A percentile compares a stretch with the other conserved stretches of the same genome.
phyloP scores from a whole-genome alignment of 495 filamentous ascomycete genomes.

The Barbatosphaeria neglecta region DNA sequence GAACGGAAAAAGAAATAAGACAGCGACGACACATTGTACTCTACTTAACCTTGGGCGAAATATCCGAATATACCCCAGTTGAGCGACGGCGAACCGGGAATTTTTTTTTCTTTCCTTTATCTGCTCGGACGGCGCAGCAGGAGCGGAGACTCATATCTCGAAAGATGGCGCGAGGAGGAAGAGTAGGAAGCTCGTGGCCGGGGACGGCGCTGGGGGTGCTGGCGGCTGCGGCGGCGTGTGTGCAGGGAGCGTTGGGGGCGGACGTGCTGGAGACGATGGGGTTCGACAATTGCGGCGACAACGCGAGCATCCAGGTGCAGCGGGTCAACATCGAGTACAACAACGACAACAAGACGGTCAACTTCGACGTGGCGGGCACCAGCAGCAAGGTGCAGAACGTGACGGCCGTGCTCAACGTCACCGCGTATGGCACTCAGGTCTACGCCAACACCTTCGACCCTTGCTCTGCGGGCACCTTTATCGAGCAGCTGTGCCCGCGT shows the following conservation, averaged over 20 bases:
- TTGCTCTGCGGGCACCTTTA: slow-evolving; percentile 52
- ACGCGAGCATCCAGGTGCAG: slow-evolving; percentile 57
- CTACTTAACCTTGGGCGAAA: too few species aligned
- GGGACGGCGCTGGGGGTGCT: slow-evolving; percentile 20
- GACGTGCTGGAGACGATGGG: slow-evolving; percentile 72
- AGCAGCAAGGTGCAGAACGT: slow-evolving; percentile 70
- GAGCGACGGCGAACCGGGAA: too few species aligned
- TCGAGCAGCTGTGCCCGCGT: slow-evolving; percentile 75
- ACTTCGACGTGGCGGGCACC: slow-evolving; percentile 74
- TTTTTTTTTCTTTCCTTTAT: too few species aligned
- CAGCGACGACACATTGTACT: too few species aligned
- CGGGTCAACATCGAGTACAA: slow-evolving; percentile 71
- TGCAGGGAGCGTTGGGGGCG: slow-evolving; percentile 35
- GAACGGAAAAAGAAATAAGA: too few species aligned
- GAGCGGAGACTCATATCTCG: too few species aligned
- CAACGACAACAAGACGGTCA: slow-evolving; percentile 54
- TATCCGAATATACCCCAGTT: too few species aligned
- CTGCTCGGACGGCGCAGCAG: neutral
- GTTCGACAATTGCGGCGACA: slow-evolving; percentile 61
- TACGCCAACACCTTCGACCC: slow-evolving; percentile 77
- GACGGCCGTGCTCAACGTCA: slow-evolving; percentile 63
- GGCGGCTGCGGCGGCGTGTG: slow-evolving; percentile 20
- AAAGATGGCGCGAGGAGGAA: slow-evolving; percentile 1
- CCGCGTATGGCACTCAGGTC: slow-evolving; percentile 74
- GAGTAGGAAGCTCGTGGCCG: slow-evolving; percentile 14